phyloP scores from a whole-genome alignment of 345 rosid species.

The Arabis alpina region DNA sequence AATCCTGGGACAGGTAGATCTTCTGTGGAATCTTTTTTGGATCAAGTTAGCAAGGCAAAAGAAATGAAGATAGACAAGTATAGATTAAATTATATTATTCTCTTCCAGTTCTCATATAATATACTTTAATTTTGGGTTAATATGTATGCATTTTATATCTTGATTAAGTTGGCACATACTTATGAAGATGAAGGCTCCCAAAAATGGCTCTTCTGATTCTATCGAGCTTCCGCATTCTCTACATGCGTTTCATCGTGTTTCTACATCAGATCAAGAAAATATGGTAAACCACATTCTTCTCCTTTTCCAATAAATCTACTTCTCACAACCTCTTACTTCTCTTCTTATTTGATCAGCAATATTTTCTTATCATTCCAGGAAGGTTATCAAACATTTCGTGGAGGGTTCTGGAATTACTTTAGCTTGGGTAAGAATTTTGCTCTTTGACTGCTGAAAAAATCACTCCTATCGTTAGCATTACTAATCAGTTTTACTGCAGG shows the following conservation, averaged over 20 bases:
- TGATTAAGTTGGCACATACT: constrained; percentile 75
- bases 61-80: constrained; percentile 94
- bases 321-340: neutral
- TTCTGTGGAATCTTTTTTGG: constrained; percentile 63
- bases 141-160: constrained; percentile 14
- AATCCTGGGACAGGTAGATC: constrained; percentile 74
- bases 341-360: constrained; percentile 14
- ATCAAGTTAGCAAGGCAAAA: constrained; percentile 65
- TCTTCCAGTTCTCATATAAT: neutral
- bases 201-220: constrained; percentile 65
- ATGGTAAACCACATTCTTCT: constrained; percentile 35
- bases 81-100: neutral
- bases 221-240: constrained; percentile 82
- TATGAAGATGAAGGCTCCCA: constrained; percentile 75
- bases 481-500: constrained; percentile 46
- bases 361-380: constrained; percentile 55
- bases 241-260: constrained; percentile 70
- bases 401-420: constrained; percentile 98
- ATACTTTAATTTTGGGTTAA: neutral
- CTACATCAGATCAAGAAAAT: constrained; percentile 59
- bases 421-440: constrained; percentile 75
- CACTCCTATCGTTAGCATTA: neutral
- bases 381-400: constrained; percentile 78
- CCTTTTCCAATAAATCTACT: neutral
- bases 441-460: neutral